These are phyloP conservation scores for Crataegus laevigata DNA, from an alignment of 306 rosid genomes.

Conservation along the genomic window DNA sequence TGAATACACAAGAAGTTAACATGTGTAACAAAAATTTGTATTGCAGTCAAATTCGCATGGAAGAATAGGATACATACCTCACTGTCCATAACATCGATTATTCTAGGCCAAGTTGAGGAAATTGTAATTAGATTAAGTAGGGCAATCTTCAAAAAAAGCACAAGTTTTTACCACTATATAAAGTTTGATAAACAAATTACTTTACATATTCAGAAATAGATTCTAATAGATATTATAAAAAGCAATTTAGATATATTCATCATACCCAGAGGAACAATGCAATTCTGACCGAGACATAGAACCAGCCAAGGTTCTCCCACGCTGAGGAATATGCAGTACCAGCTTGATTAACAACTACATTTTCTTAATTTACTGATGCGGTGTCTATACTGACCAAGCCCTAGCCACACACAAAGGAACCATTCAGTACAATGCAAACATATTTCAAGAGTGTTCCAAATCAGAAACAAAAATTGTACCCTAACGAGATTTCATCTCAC, in stretches of 20 bases:
- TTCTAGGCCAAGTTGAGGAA: conserved; percentile 97
- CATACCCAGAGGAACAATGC: conserved; percentile 95
- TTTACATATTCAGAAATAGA: not conserved
- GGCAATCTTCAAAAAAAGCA: conserved; percentile 41
- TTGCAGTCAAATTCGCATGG: conserved; percentile 11
- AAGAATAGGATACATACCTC: conserved; percentile 45
- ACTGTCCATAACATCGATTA: conserved; percentile 81
- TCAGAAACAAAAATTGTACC: conserved; percentile 17
- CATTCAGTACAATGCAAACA: conserved; percentile 20
- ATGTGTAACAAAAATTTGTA: conserved; percentile 5
- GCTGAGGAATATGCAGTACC: conserved; percentile 31
- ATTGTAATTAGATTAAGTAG: conserved; percentile 57
- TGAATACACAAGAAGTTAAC: conserved; percentile 53
- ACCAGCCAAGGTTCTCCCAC: conserved; percentile 80
- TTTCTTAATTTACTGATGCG: conserved; percentile 31
- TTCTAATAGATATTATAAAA: not conserved
- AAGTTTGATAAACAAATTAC: conserved; percentile 11
- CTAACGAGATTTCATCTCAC: conserved; percentile 34
- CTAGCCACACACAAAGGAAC: conserved; percentile 28
- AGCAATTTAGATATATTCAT: not conserved
- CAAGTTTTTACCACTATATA: conserved; percentile 11
- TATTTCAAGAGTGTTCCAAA: conserved; percentile 2
- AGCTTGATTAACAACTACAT: conserved; percentile 31
- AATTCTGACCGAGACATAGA: conserved; percentile 71
- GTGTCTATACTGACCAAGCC: conserved; percentile 29